A percentile compares a stretch with the other conserved stretches of the same genome.
Evolutionary conservation across 108 stramenopile species (phyloP).

Genomic region (Skeletonema potamos): DNA sequence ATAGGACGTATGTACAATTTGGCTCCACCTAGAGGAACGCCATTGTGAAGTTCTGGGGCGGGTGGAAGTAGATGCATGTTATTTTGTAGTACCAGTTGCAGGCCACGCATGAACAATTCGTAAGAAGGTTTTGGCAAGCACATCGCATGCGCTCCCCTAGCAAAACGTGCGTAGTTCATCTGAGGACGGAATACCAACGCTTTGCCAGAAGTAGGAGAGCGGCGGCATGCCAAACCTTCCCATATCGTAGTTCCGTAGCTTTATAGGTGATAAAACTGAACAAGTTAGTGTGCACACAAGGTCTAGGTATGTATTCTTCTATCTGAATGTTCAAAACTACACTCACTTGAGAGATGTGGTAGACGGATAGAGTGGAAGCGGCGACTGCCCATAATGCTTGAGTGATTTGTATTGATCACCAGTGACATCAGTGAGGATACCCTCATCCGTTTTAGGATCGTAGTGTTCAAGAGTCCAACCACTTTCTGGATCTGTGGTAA

Average conservation of each 20-base stretch:
- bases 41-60: slow-evolving; percentile 45
- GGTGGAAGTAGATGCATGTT: slow-evolving; percentile 78
- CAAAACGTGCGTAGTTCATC: slow-evolving; percentile 68
- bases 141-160: slow-evolving; percentile 68
- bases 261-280: not conserved
- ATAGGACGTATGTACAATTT: slow-evolving; percentile 75
- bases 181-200: slow-evolving; percentile 81
- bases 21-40: slow-evolving; percentile 53
- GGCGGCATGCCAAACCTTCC: slow-evolving; percentile 86
- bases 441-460: slow-evolving; percentile 54
- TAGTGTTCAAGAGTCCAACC: slow-evolving; percentile 76
- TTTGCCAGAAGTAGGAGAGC: slow-evolving; percentile 51
- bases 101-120: slow-evolving; percentile 69
- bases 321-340: not conserved
- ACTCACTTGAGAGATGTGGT: slow-evolving; percentile 66
- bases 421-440: slow-evolving; percentile 41
- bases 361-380: slow-evolving; percentile 63
- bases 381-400: slow-evolving; percentile 52
- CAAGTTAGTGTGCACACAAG: not conserved
- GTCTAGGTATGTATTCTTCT: not conserved
- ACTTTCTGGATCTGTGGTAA: slow-evolving; percentile 50
- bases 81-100: slow-evolving; percentile 60
- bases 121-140: slow-evolving; percentile 64
- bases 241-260: slow-evolving; percentile 82
- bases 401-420: slow-evolving; percentile 31